Percentiles rank a stretch among this genome's conserved stretches.
Conservation (phyloP, 2,329 filamentous ascomycete species). For the Coniochaeta sp. region DNA sequence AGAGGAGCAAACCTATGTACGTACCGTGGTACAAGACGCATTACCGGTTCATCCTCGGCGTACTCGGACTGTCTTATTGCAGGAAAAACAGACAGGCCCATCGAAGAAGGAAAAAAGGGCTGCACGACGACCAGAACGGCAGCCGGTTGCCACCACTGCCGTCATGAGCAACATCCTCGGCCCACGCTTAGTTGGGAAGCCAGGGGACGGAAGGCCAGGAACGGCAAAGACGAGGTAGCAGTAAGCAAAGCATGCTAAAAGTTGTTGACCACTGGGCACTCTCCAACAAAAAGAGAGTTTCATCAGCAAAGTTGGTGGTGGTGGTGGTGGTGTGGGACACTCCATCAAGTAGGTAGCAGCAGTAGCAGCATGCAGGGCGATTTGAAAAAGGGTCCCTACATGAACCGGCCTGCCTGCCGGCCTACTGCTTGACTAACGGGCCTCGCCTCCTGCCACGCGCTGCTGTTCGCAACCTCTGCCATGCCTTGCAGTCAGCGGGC, state of each 20-base stretch:
- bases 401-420: too few relatives aligned
- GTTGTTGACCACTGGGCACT: too few relatives aligned
- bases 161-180: neutral
- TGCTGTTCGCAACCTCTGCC: neutral
- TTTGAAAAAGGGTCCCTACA: neutral
- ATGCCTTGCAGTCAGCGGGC: neutral
- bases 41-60: too few relatives aligned
- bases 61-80: too few relatives aligned
- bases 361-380: neutral
- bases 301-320: too few relatives aligned
- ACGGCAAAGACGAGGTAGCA: neutral
- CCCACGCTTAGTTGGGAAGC: too few relatives aligned
- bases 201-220: neutral
- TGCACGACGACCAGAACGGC: neutral
- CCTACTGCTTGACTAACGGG: neutral
- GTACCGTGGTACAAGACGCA: too few relatives aligned
- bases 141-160: neutral
- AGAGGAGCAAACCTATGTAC: too few relatives aligned
- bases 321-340: neutral
- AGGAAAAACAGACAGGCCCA: too few relatives aligned
- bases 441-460: neutral
- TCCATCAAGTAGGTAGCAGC: neutral
- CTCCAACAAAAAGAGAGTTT: too few relatives aligned
- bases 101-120: too few relatives aligned
- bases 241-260: neutral